These are phyloP conservation scores for Aspergillus sergii DNA, from an alignment of 2,329 filamentous ascomycete genomes.

Conservation along the genomic window DNA sequence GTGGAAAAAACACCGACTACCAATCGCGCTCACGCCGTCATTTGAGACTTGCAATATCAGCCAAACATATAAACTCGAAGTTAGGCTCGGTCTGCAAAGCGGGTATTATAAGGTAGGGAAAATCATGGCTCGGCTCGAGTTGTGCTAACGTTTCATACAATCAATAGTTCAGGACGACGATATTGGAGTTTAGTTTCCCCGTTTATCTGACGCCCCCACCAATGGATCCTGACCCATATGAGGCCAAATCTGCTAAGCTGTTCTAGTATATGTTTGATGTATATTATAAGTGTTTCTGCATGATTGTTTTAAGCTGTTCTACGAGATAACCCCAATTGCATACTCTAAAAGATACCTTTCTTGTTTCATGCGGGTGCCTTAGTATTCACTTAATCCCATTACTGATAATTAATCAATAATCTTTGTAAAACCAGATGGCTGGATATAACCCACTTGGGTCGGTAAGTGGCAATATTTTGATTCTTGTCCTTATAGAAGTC, in stretches of 20 bases:
- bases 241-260: neutral
- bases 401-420: neutral
- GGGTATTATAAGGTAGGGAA: neutral
- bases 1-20: neutral
- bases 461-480: no score
- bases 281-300: neutral
- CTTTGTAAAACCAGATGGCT: neutral
- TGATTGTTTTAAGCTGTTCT: neutral
- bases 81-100: neutral
- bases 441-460: no score
- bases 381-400: neutral
- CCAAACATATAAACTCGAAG: neutral
- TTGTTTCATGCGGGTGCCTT: no score
- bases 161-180: neutral
- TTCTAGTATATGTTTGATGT: neutral
- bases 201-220: neutral
- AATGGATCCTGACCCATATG: neutral
- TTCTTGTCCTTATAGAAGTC: no score
- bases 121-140: neutral
- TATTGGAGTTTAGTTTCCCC: neutral
- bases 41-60: slow-evolving; percentile 2
- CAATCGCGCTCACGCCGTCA: neutral
- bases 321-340: neutral
- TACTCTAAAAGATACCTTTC: neutral
- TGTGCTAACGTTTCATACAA: neutral